phyloP scores from a whole-genome alignment of 768 basidiomycete species.

The Mycena rosella region DNA sequence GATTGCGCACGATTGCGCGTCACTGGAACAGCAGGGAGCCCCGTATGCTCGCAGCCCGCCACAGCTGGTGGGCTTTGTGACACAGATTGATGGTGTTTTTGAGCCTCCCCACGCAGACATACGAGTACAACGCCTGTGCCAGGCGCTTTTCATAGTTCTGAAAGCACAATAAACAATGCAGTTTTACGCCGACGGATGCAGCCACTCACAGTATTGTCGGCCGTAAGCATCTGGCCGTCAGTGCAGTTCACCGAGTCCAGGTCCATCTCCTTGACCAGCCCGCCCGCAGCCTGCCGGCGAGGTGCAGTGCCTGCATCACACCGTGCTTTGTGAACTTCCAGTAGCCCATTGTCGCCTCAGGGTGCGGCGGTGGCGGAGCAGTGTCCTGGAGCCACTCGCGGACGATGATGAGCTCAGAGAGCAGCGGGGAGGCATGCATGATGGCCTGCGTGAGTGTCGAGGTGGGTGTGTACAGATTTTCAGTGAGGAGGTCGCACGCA shows the following conservation, averaged over 20 bases:
- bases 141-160: constrained; percentile 88
- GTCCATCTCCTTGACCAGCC: constrained; percentile 78
- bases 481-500: constrained; percentile 66
- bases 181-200: background rate
- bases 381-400: constrained; percentile 92
- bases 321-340: constrained; percentile 86
- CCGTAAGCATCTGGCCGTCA: constrained; percentile 69
- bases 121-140: constrained; percentile 81
- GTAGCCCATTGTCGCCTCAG: constrained; percentile 85
- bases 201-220: constrained; percentile 80
- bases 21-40: constrained; percentile 86
- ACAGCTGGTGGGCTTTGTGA: constrained; percentile 86
- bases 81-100: constrained; percentile 89
- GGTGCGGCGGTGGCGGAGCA: constrained; percentile 67
- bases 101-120: constrained; percentile 86
- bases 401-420: constrained; percentile 82
- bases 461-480: constrained; percentile 88
- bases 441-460: constrained; percentile 81
- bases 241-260: constrained; percentile 80
- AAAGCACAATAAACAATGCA: background rate
- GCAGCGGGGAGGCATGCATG: constrained; percentile 73
- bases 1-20: constrained; percentile 75
- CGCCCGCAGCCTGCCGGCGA: constrained; percentile 59
- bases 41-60: constrained; percentile 91
- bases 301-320: constrained; percentile 73